Evolutionary conservation across 2,329 filamentous ascomycete genomes (phyloP), one percentile per base, ranked within the genome.

Genomic region (Cladophialophora immunda): DNA sequence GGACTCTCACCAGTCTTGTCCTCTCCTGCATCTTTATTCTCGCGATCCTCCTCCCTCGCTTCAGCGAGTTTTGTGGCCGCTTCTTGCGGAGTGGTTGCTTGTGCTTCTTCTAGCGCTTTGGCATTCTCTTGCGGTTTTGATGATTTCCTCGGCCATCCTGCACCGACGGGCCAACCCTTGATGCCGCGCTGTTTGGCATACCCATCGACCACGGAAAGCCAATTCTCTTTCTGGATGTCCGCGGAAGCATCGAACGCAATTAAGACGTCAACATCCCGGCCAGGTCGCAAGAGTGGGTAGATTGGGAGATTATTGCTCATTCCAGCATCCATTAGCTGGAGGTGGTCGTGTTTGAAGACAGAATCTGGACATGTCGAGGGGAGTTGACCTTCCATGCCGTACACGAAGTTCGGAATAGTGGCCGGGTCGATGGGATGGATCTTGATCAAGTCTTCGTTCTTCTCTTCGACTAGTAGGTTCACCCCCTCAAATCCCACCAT

Each of bases 271-370:
- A 99, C 90, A 64, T 97, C 87, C 38, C 95, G 87, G 2, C 94
- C 94, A 0, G 93, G 93, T 11, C 95, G 89, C 19, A 99, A 88
- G 3, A 98, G 85, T 0, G 95, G 95, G 76, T 99, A 99, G 50
- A 98, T 94, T 1, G 95, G 95, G 8, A 99, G 84, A 75, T 99
- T 99, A 77, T 99, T 98, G 71, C 92, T 96, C 95, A 99, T 99
- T 58, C 95, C 95, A 1, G 95, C 94, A 78, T 99, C 95, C 94
- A 97, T 98, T 17, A 94, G 85, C 70, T 92, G 90, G 19, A 94
- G 84, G 76, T 97, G 90, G 53, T 89, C 84, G 15, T 84, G 85
- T 19, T 87, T 83, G 73, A 92, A 89, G 45, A 97, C 87, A 65
- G 88, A 93, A 34, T 90, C 87, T 0, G 95, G 93, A n/a, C 90